Base-by-base conservation (phyloP, 225 moss, liverwort and hornwort species). In the Bryoerythrophyllum caledonicum region DNA sequence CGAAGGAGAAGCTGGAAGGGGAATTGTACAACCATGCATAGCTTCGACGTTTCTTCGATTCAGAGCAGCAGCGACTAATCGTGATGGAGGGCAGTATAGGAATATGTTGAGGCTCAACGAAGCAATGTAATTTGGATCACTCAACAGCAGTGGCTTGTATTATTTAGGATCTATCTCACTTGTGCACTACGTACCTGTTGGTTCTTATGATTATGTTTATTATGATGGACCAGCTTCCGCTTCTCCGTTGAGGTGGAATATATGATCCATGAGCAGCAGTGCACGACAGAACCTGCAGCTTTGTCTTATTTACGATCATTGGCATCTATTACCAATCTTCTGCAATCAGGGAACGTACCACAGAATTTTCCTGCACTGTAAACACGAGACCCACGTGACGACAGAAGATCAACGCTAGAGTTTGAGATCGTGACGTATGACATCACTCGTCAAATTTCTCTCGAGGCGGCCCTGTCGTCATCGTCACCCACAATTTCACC, bases 131-230 rank as follows among this genome's bases (percentile, higher is more conserved):
- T 79, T 53, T 74, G 78, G 60, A 54, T 79, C 82, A 78, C 67
- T 67, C 57, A 69, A 64, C 63, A 54, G 71, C 52, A 70, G 59
- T 82, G 78, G 60, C 74, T 74, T 79, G 82, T 79, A 74, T 55
- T 71, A 54, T 74, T 78, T 32, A 60, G 59, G 6, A 60, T 60
- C 58, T 57, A 49, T 65, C 43, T 28, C 55, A 41, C 65, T 65
- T 55, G 40, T 56, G 46, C 65, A 51, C 3, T 5, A 21, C 20
- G n/a, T n/a, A n/a, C n/a, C n/a, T n/a, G n/a, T n/a, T n/a, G n/a
- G n/a, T n/a, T n/a, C n/a, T 21, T 49, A 32, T 62, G 15, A 46
- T 35, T 30, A 6, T 27, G 41, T 44, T 40, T 40, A 23, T 72
- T 14, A 8, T 27, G 17, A 38, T 25, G n/a, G 13, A 30, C 26